A percentile compares a stretch with the other conserved stretches of the same genome.
Evolutionary conservation across 768 basidiomycete species (phyloP).

Genomic region (Auricularia heimuer): DNA sequence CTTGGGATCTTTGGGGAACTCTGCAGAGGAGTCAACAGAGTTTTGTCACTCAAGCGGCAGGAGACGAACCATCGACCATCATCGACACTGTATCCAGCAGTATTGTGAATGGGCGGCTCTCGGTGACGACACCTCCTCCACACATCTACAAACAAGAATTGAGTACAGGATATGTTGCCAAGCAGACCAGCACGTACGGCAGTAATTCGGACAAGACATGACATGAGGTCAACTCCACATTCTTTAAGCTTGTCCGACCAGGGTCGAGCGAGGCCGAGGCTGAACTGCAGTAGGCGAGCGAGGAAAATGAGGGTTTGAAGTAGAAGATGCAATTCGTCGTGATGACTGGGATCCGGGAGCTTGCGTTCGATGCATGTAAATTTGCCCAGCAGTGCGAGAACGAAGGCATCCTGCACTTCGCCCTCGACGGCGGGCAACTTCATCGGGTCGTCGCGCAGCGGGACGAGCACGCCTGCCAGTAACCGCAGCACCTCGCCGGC

Average conservation of each 20-base stretch:
- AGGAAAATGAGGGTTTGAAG: slow-evolving; percentile 44
- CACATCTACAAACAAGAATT: slow-evolving; percentile 2
- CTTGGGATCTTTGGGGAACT: slow-evolving; percentile 53
- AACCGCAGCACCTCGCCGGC: slow-evolving; percentile 62
- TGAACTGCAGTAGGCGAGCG: slow-evolving; percentile 62
- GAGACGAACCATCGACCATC: slow-evolving; percentile 47
- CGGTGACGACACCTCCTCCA: slow-evolving; percentile 15
- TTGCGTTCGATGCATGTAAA: slow-evolving; percentile 32
- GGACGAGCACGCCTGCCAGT: slow-evolving; percentile 57
- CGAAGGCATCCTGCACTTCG: slow-evolving; percentile 47
- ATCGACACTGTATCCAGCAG: slow-evolving; percentile 67
- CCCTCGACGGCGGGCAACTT: slow-evolving; percentile 42
- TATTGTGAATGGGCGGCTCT: slow-evolving; percentile 51
- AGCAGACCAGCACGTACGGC: slow-evolving; percentile 31
- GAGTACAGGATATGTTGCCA: slow-evolving; percentile 24
- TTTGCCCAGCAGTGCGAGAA: slow-evolving; percentile 38
- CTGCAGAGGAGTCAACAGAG: slow-evolving; percentile 26
- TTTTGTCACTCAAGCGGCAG: too few relatives aligned
- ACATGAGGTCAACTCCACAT: slow-evolving; percentile 32
- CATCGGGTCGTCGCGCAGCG: slow-evolving; percentile 39
- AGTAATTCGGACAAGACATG: slow-evolving; percentile 37
- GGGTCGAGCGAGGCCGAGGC: slow-evolving; percentile 49
- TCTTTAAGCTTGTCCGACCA: slow-evolving; percentile 48
- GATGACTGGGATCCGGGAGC: slow-evolving; percentile 16
- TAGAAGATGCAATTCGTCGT: slow-evolving; percentile 7